Conservation (phyloP, 208 protist species). For the Crithidia bombi region DNA sequence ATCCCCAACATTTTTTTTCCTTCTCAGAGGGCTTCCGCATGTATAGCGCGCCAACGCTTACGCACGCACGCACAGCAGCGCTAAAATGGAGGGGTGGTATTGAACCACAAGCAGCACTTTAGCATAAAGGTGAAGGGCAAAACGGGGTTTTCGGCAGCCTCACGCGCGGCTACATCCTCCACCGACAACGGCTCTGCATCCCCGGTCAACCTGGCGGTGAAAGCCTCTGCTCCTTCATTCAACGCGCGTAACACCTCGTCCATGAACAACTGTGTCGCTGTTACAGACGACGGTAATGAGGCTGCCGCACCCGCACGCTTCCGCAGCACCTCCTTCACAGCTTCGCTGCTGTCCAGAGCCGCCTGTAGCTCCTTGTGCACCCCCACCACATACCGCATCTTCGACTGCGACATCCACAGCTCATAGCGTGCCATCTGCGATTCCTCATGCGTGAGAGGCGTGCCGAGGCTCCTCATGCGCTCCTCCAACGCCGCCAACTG, state of each 20-base stretch:
- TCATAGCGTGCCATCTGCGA: conserved; percentile 78
- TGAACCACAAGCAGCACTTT: conserved; percentile 89
- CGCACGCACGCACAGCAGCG: not conserved
- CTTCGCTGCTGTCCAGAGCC: conserved; percentile 51
- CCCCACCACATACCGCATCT: conserved; percentile 88
- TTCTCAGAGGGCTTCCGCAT: no score
- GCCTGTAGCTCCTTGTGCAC: conserved; percentile 74
- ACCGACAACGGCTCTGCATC: conserved; percentile 11
- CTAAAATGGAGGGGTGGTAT: conserved; percentile 15
- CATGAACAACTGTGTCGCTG: conserved; percentile 45
- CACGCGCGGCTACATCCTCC: conserved; percentile 39
- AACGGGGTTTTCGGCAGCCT: conserved; percentile 54
- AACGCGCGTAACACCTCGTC: conserved; percentile 54
- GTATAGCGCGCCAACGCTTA: no score
- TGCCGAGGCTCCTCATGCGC: conserved; percentile 52
- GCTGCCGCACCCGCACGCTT: not conserved
- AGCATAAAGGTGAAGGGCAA: conserved; percentile 92
- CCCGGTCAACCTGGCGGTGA: conserved; percentile 10
- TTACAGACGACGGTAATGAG: not conserved
- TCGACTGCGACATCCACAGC: conserved; percentile 62
- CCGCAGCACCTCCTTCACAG: conserved; percentile 18
- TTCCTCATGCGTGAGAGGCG: conserved; percentile 48
- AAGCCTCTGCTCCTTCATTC: conserved; percentile 40
- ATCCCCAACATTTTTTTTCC: not conserved
- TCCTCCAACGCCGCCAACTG: conserved; percentile 61